Conservation (phyloP, 2,329 filamentous ascomycete species). For the Colletotrichum euphorbiae region DNA sequence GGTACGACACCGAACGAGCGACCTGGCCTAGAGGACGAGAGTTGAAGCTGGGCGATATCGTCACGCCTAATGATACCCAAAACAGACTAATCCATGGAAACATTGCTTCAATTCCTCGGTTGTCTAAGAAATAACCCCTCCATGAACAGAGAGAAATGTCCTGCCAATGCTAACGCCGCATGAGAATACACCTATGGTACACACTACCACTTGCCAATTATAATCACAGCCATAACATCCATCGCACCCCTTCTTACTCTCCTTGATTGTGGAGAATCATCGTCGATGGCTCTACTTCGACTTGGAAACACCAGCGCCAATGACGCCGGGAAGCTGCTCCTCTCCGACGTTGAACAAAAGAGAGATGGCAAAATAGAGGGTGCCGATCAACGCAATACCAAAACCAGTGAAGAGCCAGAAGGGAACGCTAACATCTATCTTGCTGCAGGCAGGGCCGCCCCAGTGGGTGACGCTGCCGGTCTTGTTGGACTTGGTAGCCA, state of each 20-base stretch:
- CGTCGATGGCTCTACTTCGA: slow-evolving; percentile 63
- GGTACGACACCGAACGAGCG: slow-evolving; percentile 56
- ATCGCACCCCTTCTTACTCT: slow-evolving; percentile 1
- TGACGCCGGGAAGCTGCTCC: slow-evolving; percentile 90
- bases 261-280: background rate
- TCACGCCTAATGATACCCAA: slow-evolving; percentile 41
- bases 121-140: slow-evolving; percentile 42
- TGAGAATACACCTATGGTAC: slow-evolving; percentile 47
- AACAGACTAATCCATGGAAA: slow-evolving; percentile 6
- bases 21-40: slow-evolving; percentile 45
- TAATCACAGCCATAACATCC: slow-evolving; percentile 36
- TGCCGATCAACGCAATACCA: slow-evolving; percentile 74
- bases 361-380: slow-evolving; percentile 78
- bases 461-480: slow-evolving; percentile 76
- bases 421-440: slow-evolving; percentile 87
- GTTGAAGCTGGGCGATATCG: slow-evolving; percentile 38
- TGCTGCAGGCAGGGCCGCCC: slow-evolving; percentile 89
- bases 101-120: slow-evolving; percentile 38
- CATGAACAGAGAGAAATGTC: slow-evolving; percentile 42
- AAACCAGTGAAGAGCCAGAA: slow-evolving; percentile 90
- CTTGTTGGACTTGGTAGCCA: slow-evolving; percentile 65
- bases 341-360: slow-evolving; percentile 86
- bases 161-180: slow-evolving; percentile 44
- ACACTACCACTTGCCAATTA: slow-evolving; percentile 41
- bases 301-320: slow-evolving; percentile 91